Evolutionary conservation across 2,329 filamentous ascomycete species (phyloP).

Genomic region (Diplodia intermedia): DNA sequence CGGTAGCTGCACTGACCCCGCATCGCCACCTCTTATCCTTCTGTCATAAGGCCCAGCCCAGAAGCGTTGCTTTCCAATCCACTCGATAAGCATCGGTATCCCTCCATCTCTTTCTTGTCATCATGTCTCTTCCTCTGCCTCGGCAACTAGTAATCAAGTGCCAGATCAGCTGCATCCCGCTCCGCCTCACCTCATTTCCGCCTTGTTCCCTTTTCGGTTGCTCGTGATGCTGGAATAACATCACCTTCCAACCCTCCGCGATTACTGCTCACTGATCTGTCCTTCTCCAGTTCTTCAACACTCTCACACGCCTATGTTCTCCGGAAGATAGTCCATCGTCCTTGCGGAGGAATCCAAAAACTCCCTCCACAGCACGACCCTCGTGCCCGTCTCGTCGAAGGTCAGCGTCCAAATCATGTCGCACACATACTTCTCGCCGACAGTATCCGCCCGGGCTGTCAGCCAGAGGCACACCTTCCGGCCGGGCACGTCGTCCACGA

Average conservation of each 20-base stretch:
- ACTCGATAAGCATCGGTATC: not conserved
- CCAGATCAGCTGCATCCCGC: not conserved
- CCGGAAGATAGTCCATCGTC: slow-evolving; percentile 1
- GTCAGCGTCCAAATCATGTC: slow-evolving; percentile 22
- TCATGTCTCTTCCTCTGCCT: not conserved
- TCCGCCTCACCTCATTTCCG: not conserved
- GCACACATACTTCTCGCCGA: slow-evolving; percentile 15
- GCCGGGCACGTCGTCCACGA: slow-evolving; percentile 18
- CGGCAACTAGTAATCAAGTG: slow-evolving; percentile 1
- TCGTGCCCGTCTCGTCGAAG: slow-evolving; percentile 16
- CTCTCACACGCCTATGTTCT: slow-evolving; percentile 3
- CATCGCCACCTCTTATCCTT: slow-evolving; percentile 6
- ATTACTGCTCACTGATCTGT: not conserved
- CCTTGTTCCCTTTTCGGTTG: not conserved
- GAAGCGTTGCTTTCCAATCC: not conserved
- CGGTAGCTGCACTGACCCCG: not conserved
- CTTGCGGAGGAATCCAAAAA: slow-evolving; percentile 9
- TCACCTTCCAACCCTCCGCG: not conserved
- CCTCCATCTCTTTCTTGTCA: not conserved
- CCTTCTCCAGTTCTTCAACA: not conserved
- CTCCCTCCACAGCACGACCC: slow-evolving; percentile 21
- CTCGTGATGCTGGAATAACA: not conserved
- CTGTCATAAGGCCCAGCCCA: not conserved
- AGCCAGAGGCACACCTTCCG: slow-evolving; percentile 27
- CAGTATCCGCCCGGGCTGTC: slow-evolving; percentile 15